Evolutionary conservation across 305 asterid species (phyloP), one percentile per base, ranked within the genome.

Genomic region (Galium porrigens): DNA sequence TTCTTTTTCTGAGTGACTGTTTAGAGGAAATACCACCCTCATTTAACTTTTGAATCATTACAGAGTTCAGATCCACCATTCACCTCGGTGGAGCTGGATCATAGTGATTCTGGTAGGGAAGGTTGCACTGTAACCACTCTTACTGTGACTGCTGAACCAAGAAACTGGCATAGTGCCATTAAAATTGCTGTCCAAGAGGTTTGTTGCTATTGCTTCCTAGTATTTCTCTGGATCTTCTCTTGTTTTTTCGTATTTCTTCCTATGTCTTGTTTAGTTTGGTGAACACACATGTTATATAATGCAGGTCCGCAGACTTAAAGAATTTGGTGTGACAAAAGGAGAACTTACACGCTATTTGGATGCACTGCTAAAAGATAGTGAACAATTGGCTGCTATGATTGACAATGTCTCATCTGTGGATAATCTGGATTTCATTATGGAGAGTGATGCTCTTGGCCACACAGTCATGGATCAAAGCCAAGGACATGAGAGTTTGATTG

Each of bases 151-250:
- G 95, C 99, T 58, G 97, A 94, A 66, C 96, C 99, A 65, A 89
- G 82, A 74, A 94, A 94, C 69, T 94, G 99, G 99, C 83, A 73
- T 73, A 82, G 82, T 77, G 99, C 99, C 64, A 82, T 94, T 72
- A 89, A 78, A 87, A 95, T 94, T 68, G 97, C 99, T 71, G 99
- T 94, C 73, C 97, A 87, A 80, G 99, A 94, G 99, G 99, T 94
- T 74, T 72, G 85, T 71, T 74, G 41, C 27, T 46, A 15, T 63
- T 14, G 14, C 37, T 33, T 32, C 30, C 30, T 6, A 3, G 3
- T n/a, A 29, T 48, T 30, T 32, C 46, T n/a, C 30, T 37, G 37
- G 46, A n/a, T 6, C n/a, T 3, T 10, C 36, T 29, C 18, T 69
- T 27, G 37, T 41, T 12, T 6, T 32, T 11, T 22, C 2, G 11